Evolutionary conservation across 2,329 filamentous ascomycete genomes (phyloP), one percentile per base, ranked within the genome.

Genomic region (Penicillium sp.): DNA sequence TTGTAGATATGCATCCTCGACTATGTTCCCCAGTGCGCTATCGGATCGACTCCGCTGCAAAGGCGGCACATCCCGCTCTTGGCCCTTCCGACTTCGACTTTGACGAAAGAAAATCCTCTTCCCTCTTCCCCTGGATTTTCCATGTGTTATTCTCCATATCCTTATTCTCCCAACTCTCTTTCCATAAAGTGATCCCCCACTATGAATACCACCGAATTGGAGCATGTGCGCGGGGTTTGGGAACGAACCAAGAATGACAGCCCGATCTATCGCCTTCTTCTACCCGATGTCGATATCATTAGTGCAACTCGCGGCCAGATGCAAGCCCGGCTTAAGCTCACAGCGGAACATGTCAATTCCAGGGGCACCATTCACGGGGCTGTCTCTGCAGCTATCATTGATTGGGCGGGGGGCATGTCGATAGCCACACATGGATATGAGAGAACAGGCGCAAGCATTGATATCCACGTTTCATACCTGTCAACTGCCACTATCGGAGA

Each of bases 371-470:
- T 56, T 37, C 53, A 56, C 16, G 53, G 53, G 2, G 53, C 53
- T 29, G 53, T 56, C 4, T 56, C 53, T 24, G 53, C 53, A 8
- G 24, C 53, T 10, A 56, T 56, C 29, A 46, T 56, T 20, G 53
- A 56, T 52, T 56, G 53, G 53, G 53, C 53, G 1, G 53, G 53
- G 4, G 53, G 53, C 16, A 56, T 56, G 53, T 39, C 53, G 48
- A 56, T 56, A 38, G 53, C 35, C 34, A 56, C 54, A 7, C 50
- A 53, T 37, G 54, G 54, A 35, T 53, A 35, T 18, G 54, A 56
- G 31, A 53, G 39, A 26, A 56, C 54, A 26, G 54, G 54, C 10
- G 54, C 50, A 31, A 56, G 54, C 43, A 29, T 53, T 22, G 54
- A 56, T 44, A 53, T 56, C 14, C 50, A 53, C 5, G 18, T 56